Evolutionary conservation across 106 monocot genomes (phyloP), one percentile per base, ranked within the genome.

Genomic region (Acorus gramineus): DNA sequence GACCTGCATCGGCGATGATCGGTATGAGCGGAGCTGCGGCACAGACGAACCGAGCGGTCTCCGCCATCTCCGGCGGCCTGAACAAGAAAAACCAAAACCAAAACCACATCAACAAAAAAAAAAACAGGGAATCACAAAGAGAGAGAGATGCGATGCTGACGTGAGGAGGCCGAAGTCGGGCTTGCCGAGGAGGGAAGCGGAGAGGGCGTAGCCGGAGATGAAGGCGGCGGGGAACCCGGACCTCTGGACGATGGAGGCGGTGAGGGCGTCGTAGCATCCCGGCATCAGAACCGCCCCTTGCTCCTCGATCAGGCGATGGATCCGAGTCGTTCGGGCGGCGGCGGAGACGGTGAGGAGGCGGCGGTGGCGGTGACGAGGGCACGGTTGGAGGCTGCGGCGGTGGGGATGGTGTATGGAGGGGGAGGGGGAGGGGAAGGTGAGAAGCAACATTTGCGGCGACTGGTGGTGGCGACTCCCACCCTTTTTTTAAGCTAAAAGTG

Each of bases 151-250:
- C 44, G 1, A 28, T 28, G 28, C 28, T 28, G 28, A 67, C 75
- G 75, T 76, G 63, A 76, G 75, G 56, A 76, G 75, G 28, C 75
- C 69, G 63, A 76, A 50, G 62, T 76, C 75, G 45, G 75, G 75
- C 63, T 53, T 49, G 66, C 69, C 78, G 62, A 78, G 78, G 44
- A 60, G 66, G 45, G 78, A 55, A 52, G 78, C 78, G 56, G 78
- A 78, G 69, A 81, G 59, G 11, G 75, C 81, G 73, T 85, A 82
- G 12, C 85, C 81, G 49, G 81, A 85, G 57, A 85, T 76, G 78
- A 81, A 85, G 0, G 78, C 85, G 52, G 78, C 85, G 55, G 69
- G 62, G 76, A 85, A 85, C 7, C 85, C 81, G 4, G 75, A 66
- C 50, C 67, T 73, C 68, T 80, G 67, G 44, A 85, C 63, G 54